Percentiles rank a stretch among this genome's conserved stretches.
These are phyloP conservation scores for Myxozyma udenii DNA, from an alignment of 805 yeast species.

Conservation along the genomic window DNA sequence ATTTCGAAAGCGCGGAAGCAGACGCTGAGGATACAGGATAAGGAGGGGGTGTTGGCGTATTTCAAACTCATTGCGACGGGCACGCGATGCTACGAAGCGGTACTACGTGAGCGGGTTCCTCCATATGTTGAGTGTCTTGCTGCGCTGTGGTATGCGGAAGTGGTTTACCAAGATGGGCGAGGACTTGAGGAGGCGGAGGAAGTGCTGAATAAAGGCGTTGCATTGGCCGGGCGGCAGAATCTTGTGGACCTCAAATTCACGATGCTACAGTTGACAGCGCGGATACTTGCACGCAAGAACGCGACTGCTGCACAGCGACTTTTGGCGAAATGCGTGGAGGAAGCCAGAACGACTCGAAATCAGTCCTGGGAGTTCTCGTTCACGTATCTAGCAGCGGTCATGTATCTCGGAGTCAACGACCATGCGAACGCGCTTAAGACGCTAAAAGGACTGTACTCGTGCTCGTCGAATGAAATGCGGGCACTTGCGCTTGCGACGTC, in stretches of 20 bases:
- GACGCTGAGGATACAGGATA: constrained; percentile 7
- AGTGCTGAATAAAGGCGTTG: constrained; percentile 27
- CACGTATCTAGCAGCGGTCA: constrained; percentile 8
- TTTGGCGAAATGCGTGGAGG: constrained; percentile 14
- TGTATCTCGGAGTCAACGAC: constrained; percentile 6
- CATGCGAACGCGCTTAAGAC: background rate
- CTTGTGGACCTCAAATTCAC: constrained; percentile 21
- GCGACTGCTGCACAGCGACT: constrained; percentile 20
- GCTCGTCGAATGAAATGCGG: constrained; percentile 22
- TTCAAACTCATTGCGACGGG: constrained; percentile 26
- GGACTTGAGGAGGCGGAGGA: constrained; percentile 21
- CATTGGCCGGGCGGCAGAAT: constrained; percentile 21
- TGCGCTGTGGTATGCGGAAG: constrained; percentile 23
- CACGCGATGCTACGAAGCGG: constrained; percentile 24
- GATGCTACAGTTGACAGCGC: constrained; percentile 21
- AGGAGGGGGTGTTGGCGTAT: constrained; percentile 21
- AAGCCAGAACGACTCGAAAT: constrained; percentile 8
- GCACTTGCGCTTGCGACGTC: constrained; percentile 7
- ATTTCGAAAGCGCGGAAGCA: constrained; percentile 12
- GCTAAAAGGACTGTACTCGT: constrained; percentile 12
- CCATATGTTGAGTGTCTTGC: constrained; percentile 29
- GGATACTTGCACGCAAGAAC: constrained; percentile 15
- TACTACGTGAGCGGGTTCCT: constrained; percentile 20
- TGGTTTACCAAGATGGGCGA: constrained; percentile 12
- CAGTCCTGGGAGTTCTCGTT: constrained; percentile 20